phyloP scores from a whole-genome alignment of 768 basidiomycete species.

The Lactarius sanguifluus region DNA sequence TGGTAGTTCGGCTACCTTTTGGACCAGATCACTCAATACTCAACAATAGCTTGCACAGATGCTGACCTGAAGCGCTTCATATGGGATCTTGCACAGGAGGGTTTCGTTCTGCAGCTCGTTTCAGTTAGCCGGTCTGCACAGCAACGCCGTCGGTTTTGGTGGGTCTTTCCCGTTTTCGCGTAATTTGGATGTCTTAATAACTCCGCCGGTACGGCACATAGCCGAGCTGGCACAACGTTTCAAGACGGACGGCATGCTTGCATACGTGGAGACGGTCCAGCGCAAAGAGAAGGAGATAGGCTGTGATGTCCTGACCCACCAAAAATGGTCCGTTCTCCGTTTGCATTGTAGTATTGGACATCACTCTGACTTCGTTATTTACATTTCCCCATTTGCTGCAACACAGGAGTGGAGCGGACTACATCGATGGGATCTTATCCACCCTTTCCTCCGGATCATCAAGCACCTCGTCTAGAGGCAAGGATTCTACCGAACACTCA shows the following conservation, averaged over 20 bases:
- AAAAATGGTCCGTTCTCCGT: conserved; percentile 72
- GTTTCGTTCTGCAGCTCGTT: conserved; percentile 88
- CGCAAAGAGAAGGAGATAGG: conserved; percentile 85
- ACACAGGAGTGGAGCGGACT: conserved; percentile 84
- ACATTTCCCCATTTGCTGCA: conserved; percentile 13
- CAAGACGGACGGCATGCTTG: conserved; percentile 89
- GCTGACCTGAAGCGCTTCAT: conserved; percentile 78
- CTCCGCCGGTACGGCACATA: conserved; percentile 29
- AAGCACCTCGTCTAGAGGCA: conserved; percentile 78
- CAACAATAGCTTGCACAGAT: conserved; percentile 41
- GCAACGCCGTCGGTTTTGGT: conserved; percentile 78
- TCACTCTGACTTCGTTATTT: neutral
- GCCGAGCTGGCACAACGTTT: conserved; percentile 78
- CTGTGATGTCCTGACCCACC: conserved; percentile 89
- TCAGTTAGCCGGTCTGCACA: conserved; percentile 90
- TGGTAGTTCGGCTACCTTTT: conserved; percentile 38
- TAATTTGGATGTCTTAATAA: neutral
- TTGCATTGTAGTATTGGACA: neutral
- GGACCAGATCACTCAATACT: neutral
- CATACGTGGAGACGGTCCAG: conserved; percentile 87
- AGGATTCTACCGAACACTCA: conserved; percentile 85
- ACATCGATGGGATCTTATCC: conserved; percentile 82
- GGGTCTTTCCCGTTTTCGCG: conserved; percentile 27
- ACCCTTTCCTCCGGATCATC: conserved; percentile 87
- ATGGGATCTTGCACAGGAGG: conserved; percentile 89